phyloP scores from a whole-genome alignment of 2,329 filamentous ascomycete species.

The Neonectria neomacrospora region DNA sequence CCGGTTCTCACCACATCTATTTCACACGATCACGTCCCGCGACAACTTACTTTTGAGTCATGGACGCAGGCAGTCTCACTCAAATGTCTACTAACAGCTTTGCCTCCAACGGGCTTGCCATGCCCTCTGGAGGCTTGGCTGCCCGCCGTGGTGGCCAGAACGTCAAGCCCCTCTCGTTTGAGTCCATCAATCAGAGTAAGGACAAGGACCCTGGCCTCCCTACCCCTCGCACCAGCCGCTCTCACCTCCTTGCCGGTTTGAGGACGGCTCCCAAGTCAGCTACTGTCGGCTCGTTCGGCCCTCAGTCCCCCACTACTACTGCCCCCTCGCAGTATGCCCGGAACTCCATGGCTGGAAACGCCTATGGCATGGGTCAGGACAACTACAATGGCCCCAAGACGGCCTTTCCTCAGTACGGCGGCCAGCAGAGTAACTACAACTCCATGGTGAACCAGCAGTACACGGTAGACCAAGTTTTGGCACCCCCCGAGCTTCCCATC shows the following conservation, averaged over 20 bases:
- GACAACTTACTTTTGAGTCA: conserved; percentile 56
- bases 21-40: conserved; percentile 20
- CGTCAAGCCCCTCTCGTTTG: conserved; percentile 90
- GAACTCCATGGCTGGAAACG: conserved; percentile 57
- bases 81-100: conserved; percentile 96
- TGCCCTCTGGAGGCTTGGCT: conserved; percentile 83
- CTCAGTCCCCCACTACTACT: conserved; percentile 66
- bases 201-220: conserved; percentile 73
- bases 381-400: conserved; percentile 66
- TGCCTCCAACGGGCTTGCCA: conserved; percentile 75
- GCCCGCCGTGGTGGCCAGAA: conserved; percentile 85
- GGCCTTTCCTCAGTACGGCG: conserved; percentile 62
- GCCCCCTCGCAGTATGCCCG: conserved; percentile 56
- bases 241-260: conserved; percentile 91
- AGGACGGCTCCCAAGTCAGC: conserved; percentile 92
- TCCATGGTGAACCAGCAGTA: conserved; percentile 59
- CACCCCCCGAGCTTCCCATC: conserved; percentile 83
- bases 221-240: conserved; percentile 92
- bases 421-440: conserved; percentile 48
- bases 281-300: conserved; percentile 76
- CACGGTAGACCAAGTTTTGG: conserved; percentile 90
- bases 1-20: conserved; percentile 26
- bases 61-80: conserved; percentile 99
- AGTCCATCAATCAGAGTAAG: conserved; percentile 74
- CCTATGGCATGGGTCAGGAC: conserved; percentile 58